These are phyloP conservation scores for Rhodotorula sp. DNA, from an alignment of 1,284 basidiomycete species.

Conservation along the genomic window DNA sequence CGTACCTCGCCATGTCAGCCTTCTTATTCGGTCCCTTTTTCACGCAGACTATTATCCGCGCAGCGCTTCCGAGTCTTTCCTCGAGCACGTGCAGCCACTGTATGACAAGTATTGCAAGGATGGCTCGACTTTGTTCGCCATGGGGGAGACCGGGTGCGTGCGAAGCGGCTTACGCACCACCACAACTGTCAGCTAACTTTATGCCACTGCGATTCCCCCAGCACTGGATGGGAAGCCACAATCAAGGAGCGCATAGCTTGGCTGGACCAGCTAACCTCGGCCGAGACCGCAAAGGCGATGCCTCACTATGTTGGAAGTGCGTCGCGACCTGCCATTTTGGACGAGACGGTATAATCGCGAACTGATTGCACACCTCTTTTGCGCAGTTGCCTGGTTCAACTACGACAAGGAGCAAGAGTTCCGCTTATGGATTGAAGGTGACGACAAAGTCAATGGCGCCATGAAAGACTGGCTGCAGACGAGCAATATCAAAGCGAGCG, in stretches of 20 bases:
- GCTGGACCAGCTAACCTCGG: constrained; percentile 42
- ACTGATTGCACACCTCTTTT: not conserved
- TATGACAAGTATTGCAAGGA: constrained; percentile 46
- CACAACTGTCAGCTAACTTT: not conserved
- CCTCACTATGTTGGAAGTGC: constrained; percentile 36
- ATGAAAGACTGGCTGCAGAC: constrained; percentile 16
- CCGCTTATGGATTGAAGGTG: constrained; percentile 7
- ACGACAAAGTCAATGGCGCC: constrained; percentile 2
- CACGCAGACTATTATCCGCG: constrained; percentile 13
- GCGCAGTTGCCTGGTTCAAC: constrained; percentile 8
- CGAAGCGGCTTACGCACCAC: too few relatives aligned
- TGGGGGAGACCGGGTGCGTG: constrained; percentile 48
- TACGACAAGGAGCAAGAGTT: constrained; percentile 20
- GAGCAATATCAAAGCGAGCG: not conserved
- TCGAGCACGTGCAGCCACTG: constrained; percentile 31
- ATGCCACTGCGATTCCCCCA: not conserved
- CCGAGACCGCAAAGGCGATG: constrained; percentile 40
- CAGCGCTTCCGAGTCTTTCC: not conserved
- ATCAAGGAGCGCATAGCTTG: constrained; percentile 43
- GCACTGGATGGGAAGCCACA: constrained; percentile 18
- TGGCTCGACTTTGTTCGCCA: constrained; percentile 44
- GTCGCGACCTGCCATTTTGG: not conserved
- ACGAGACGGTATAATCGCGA: not conserved
- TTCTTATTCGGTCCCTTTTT: not conserved
- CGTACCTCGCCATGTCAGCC: not conserved